phyloP scores from a whole-genome alignment of 2,329 filamentous ascomycete genomes.

The Orbilia oligospora region DNA sequence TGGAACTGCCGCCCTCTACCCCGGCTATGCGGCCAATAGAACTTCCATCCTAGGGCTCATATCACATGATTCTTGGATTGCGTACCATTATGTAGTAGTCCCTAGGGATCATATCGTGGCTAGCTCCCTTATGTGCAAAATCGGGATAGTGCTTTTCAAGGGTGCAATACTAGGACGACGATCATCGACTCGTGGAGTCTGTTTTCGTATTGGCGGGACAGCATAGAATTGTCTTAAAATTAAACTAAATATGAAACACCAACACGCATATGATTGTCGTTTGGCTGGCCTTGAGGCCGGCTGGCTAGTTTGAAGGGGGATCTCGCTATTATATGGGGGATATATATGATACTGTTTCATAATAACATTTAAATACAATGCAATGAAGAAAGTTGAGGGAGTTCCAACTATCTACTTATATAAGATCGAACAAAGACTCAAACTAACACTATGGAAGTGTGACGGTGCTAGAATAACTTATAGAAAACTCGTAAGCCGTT shows the following conservation, averaged over 20 bases:
- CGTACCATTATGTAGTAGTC: background rate
- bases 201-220: too few species aligned
- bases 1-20: slow-evolving; percentile 27
- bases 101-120: background rate
- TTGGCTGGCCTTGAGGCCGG: background rate
- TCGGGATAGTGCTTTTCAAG: background rate
- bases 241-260: too few species aligned
- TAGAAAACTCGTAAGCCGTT: background rate
- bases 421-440: too few species aligned
- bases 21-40: slow-evolving; percentile 17
- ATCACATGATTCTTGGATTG: too few species aligned
- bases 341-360: slow-evolving; percentile 22
- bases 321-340: background rate
- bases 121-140: background rate
- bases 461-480: too few species aligned
- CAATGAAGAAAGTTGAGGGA: too few species aligned
- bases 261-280: too few species aligned
- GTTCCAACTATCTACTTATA: too few species aligned
- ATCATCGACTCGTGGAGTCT: too few species aligned
- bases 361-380: slow-evolving; percentile 1
- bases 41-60: slow-evolving; percentile 8
- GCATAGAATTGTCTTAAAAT: too few species aligned
- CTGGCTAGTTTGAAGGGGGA: background rate
- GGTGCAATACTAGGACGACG: too few species aligned
- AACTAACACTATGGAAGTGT: too few species aligned